Conservation (phyloP, 1,284 basidiomycete species). For the Cryptococcus maquisensis region DNA sequence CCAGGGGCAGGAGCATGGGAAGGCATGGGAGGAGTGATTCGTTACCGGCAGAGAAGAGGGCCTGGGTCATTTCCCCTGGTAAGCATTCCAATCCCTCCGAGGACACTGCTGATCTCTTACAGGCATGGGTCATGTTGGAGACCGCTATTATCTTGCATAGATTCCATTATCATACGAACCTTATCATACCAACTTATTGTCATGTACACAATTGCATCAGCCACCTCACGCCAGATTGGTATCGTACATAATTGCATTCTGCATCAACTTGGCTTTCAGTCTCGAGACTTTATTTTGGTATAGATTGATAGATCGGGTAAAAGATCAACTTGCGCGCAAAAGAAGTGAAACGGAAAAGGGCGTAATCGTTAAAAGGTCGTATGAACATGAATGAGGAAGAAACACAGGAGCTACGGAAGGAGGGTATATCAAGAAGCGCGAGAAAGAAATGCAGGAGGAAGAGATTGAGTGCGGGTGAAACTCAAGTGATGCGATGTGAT, state of each 20-base stretch:
- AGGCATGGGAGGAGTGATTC: constrained; percentile 1
- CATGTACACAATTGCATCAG: not conserved
- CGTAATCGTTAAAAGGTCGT: not conserved
- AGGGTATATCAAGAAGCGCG: too few relatives aligned
- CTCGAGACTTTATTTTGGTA: too few relatives aligned
- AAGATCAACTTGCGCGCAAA: not conserved
- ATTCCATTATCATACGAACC: constrained; percentile 17
- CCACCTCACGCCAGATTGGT: too few relatives aligned
- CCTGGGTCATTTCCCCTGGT: constrained; percentile 46
- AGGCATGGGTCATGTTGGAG: constrained; percentile 47
- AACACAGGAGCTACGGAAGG: not conserved
- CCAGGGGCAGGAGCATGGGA: constrained; percentile 6
- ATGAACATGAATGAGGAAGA: not conserved
- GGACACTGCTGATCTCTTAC: not conserved
- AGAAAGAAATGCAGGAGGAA: not conserved
- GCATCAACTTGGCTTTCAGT: too few relatives aligned
- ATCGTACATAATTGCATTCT: too few relatives aligned
- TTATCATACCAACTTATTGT: not conserved
- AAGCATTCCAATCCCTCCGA: constrained; percentile 2
- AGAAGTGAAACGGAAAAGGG: not conserved
- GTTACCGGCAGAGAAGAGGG: constrained; percentile 32
- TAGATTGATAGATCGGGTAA: too few relatives aligned
- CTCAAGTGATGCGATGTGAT: not conserved
- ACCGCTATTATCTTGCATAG: constrained; percentile 33
- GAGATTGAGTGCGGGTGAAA: not conserved